These are phyloP conservation scores for Cinnamomum chago DNA, from an alignment of 164 flowering plant species.

Conservation along the genomic window DNA sequence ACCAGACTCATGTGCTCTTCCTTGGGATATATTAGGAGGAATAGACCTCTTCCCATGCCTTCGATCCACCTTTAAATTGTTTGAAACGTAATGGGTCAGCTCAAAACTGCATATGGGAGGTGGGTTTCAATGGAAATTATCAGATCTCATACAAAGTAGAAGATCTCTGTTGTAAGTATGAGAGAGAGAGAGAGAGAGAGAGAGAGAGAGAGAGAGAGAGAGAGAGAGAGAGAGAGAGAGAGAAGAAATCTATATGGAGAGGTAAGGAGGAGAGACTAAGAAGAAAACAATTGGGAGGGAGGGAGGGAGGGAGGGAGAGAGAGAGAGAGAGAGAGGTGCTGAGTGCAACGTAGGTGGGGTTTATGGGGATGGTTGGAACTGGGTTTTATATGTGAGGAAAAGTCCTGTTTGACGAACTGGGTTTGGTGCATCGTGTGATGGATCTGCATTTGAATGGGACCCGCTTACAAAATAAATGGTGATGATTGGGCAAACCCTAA, in stretches of 20 bases:
- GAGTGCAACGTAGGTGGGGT: neutral
- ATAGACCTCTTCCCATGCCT: constrained; percentile 12
- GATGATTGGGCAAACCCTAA: neutral
- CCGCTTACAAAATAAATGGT: neutral
- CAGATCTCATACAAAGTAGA: neutral
- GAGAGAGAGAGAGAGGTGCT: neutral
- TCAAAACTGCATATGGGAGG: neutral
- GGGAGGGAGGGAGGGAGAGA: neutral
- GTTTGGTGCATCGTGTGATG: no score
- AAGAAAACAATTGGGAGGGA: neutral
- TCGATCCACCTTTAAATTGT: constrained; percentile 5
- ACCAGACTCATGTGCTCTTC: constrained; percentile 29
- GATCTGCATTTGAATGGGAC: neutral
- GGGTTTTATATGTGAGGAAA: neutral
- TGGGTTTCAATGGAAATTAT: neutral
- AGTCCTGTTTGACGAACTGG: neutral
- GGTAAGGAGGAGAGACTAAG: neutral
- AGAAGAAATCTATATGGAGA: neutral
- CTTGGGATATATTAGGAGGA: constrained; percentile 35
- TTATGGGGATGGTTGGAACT: neutral
- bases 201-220: no score
- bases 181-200: neutral
- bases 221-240: no score
- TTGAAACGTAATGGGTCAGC: neutral
- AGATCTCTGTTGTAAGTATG: neutral